Percentiles rank a stretch among this genome's conserved stretches.
phyloP scores from a whole-genome alignment of 345 rosid species.

The Chamaenerion angustifolium region DNA sequence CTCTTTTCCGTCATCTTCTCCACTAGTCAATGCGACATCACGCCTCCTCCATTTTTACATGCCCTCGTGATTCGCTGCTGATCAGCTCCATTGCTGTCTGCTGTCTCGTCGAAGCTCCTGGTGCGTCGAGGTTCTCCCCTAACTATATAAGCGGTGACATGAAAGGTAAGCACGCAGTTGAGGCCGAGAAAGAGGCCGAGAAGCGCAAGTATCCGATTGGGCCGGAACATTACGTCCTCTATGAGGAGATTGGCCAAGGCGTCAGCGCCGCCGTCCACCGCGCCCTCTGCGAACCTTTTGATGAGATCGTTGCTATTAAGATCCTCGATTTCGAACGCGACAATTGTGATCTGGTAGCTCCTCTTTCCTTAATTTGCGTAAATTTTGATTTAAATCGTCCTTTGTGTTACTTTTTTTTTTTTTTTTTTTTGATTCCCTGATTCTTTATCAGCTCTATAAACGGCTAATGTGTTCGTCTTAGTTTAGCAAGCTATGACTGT shows the following conservation, averaged over 20 bases:
- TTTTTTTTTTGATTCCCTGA: no score
- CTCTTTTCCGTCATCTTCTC: slow-evolving; percentile 12
- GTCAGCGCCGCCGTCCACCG: slow-evolving; percentile 86
- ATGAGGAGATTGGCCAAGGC: slow-evolving; percentile 84
- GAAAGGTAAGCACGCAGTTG: slow-evolving; percentile 4
- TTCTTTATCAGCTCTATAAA: no score
- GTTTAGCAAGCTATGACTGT: no score
- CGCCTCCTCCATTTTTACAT: background rate
- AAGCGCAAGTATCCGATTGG: slow-evolving; percentile 92
- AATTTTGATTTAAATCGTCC: background rate
- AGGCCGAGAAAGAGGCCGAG: slow-evolving; percentile 32
- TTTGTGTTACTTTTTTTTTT: background rate
- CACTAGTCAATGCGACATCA: slow-evolving; percentile 1
- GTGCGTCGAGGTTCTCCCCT: background rate
- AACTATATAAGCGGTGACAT: background rate
- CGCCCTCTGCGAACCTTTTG: slow-evolving; percentile 54
- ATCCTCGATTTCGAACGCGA: slow-evolving; percentile 94
- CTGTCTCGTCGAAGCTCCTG: background rate
- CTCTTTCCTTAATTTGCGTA: background rate
- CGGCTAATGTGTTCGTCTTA: no score
- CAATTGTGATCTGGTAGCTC: slow-evolving; percentile 65
- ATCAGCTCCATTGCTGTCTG: background rate
- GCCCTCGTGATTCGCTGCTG: background rate
- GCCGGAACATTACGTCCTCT: slow-evolving; percentile 47
- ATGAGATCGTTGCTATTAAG: slow-evolving; percentile 81